Conservation (phyloP, 2,329 filamentous ascomycete genomes). For the Endothia cerciana region DNA sequence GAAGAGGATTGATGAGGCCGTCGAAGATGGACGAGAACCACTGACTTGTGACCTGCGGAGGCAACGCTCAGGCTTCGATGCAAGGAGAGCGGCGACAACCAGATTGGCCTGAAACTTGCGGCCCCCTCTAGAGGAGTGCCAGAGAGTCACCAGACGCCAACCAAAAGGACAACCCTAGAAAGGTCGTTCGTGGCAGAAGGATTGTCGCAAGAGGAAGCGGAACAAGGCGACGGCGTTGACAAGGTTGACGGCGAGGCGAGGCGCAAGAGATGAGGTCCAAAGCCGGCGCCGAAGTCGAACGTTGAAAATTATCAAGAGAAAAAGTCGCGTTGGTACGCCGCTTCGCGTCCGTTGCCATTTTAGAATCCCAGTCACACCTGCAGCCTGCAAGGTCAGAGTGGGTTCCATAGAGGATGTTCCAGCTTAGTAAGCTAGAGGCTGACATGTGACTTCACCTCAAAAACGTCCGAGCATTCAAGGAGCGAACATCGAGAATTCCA, state of each 20-base stretch:
- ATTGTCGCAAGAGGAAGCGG: not conserved
- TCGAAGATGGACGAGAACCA: too few relatives aligned
- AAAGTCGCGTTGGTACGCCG: slow-evolving; percentile 8
- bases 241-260: not conserved
- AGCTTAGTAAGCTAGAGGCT: slow-evolving; percentile 1
- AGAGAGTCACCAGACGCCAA: not conserved
- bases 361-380: slow-evolving; percentile 6
- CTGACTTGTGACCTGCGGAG: not conserved
- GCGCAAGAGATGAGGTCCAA: not conserved
- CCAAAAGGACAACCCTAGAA: not conserved
- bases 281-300: not conserved
- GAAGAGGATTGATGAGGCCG: too few relatives aligned
- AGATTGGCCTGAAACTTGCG: not conserved
- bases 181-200: not conserved
- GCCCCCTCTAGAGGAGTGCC: not conserved
- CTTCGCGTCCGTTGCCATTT: slow-evolving; percentile 4
- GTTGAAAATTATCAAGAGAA: not conserved
- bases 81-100: not conserved
- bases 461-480: too few relatives aligned
- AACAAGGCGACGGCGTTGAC: not conserved
- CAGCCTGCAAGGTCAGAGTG: not conserved
- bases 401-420: not conserved
- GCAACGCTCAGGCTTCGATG: not conserved
- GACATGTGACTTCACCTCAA: not conserved
- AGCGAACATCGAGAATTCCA: not conserved